Evolutionary conservation across 2,329 filamentous ascomycete species (phyloP).

Genomic region (Cladosporium sp.): DNA sequence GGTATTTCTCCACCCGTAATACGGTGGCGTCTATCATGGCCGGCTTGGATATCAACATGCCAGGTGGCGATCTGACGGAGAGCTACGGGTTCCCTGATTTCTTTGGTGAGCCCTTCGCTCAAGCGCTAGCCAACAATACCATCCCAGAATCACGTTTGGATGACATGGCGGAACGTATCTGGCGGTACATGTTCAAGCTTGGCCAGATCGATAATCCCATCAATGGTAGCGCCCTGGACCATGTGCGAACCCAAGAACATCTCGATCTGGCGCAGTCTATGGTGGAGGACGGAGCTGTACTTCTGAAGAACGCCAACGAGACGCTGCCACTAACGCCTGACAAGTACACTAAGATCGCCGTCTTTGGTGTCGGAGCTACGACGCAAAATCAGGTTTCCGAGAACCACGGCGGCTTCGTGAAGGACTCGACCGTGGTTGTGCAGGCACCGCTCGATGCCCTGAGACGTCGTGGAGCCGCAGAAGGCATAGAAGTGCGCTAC

Average conservation of each 20-base stretch:
- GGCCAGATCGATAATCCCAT: slow-evolving; percentile 49
- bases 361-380: slow-evolving; percentile 34
- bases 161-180: slow-evolving; percentile 40
- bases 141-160: slow-evolving; percentile 69
- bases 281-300: slow-evolving; percentile 35
- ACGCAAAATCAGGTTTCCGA: slow-evolving; percentile 8
- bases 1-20: slow-evolving; percentile 43
- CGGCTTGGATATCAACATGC: slow-evolving; percentile 55
- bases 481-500: slow-evolving; percentile 10
- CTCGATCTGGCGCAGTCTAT: slow-evolving; percentile 31
- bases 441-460: slow-evolving; percentile 10
- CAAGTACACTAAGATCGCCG: slow-evolving; percentile 45
- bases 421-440: slow-evolving; percentile 14
- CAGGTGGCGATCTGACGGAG: slow-evolving; percentile 43
- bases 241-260: slow-evolving; percentile 50
- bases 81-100: slow-evolving; percentile 14
- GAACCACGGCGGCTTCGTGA: slow-evolving; percentile 16
- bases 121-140: slow-evolving; percentile 35
- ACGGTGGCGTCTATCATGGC: slow-evolving; percentile 51
- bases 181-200: slow-evolving; percentile 41
- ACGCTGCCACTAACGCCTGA: slow-evolving; percentile 45
- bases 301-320: slow-evolving; percentile 47
- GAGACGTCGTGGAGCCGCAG: slow-evolving; percentile 1
- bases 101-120: slow-evolving; percentile 23
- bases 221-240: slow-evolving; percentile 59